Evolutionary conservation across 768 basidiomycete genomes (phyloP).

Genomic region (Dacryopinax spathularia): DNA sequence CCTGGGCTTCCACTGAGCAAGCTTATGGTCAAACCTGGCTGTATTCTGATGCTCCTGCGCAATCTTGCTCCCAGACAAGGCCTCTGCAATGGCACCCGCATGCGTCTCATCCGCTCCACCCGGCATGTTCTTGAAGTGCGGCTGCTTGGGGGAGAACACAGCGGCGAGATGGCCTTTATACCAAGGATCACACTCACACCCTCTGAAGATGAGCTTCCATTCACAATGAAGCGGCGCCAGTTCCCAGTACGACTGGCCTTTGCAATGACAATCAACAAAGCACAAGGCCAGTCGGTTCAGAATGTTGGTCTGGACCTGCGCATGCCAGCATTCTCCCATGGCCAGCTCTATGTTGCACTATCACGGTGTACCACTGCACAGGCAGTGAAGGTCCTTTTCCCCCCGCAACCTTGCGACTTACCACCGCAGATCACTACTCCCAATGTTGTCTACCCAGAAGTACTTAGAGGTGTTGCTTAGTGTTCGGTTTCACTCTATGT

Average conservation of each 20-base stretch:
- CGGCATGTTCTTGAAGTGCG: conserved; percentile 4
- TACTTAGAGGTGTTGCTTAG: conserved; percentile 11
- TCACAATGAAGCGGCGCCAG: conserved; percentile 24
- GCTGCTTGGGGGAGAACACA: conserved; percentile 5
- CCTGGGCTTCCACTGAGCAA: conserved; percentile 29
- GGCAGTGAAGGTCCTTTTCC: conserved; percentile 21
- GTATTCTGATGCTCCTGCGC: conserved; percentile 27
- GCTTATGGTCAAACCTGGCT: conserved; percentile 21
- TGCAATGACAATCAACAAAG: conserved; percentile 37
- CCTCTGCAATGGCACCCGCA: conserved; percentile 29
- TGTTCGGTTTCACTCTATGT: not conserved
- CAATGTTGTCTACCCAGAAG: conserved; percentile 25
- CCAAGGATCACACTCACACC: conserved; percentile 4
- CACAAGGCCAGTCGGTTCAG: conserved; percentile 35
- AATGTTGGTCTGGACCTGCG: conserved; percentile 31
- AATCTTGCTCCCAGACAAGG: conserved; percentile 23
- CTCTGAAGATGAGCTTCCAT: conserved; percentile 8
- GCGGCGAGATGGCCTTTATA: not conserved
- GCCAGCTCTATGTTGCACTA: conserved; percentile 34
- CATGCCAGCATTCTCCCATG: conserved; percentile 29
- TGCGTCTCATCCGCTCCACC: conserved; percentile 3
- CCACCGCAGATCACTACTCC: conserved; percentile 8
- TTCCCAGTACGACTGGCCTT: conserved; percentile 35
- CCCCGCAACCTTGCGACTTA: conserved; percentile 8
- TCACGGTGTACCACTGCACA: conserved; percentile 24